phyloP scores from a whole-genome alignment of 163 green algal genomes.

The Chlamydomonas reinhardtii region DNA sequence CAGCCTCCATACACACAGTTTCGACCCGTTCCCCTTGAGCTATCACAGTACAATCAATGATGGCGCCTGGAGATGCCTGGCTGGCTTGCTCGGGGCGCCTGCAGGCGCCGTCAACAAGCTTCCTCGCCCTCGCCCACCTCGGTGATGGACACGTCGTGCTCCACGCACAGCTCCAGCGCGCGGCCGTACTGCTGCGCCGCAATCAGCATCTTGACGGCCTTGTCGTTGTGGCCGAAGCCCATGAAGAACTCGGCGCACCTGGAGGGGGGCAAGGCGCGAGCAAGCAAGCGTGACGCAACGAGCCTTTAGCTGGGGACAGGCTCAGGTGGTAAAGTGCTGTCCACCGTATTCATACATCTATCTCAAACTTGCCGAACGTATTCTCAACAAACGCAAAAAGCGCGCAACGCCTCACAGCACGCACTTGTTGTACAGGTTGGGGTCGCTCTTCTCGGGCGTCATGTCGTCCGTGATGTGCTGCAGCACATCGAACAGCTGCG shows the following conservation, averaged over 20 bases:
- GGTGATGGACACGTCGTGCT: slow-evolving; percentile 73
- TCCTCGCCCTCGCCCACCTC: slow-evolving; percentile 49
- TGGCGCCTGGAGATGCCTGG: too few relatives aligned
- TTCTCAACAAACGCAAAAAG: not conserved
- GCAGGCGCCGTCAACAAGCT: not conserved
- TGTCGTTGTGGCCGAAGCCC: slow-evolving; percentile 71
- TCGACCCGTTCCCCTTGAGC: too few relatives aligned
- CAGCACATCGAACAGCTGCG: slow-evolving; percentile 76
- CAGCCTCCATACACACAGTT: too few relatives aligned
- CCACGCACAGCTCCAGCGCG: slow-evolving; percentile 77
- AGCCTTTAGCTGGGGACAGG: too few relatives aligned
- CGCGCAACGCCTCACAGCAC: too few relatives aligned
- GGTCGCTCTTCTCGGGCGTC: slow-evolving; percentile 55
- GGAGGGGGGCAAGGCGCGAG: not conserved
- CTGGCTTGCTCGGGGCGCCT: too few relatives aligned
- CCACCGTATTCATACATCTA: too few relatives aligned
- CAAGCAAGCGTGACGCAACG: not conserved
- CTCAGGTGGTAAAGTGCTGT: too few relatives aligned
- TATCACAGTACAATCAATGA: too few relatives aligned
- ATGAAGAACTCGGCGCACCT: slow-evolving; percentile 77
- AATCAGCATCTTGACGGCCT: slow-evolving; percentile 77
- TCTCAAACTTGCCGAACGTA: too few relatives aligned
- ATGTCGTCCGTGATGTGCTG: slow-evolving; percentile 76
- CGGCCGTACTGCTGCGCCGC: slow-evolving; percentile 58
- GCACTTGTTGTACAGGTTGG: slow-evolving; percentile 54